Base-by-base conservation (phyloP, 352 stramenopile species). In the Globisporangium middletonii region DNA sequence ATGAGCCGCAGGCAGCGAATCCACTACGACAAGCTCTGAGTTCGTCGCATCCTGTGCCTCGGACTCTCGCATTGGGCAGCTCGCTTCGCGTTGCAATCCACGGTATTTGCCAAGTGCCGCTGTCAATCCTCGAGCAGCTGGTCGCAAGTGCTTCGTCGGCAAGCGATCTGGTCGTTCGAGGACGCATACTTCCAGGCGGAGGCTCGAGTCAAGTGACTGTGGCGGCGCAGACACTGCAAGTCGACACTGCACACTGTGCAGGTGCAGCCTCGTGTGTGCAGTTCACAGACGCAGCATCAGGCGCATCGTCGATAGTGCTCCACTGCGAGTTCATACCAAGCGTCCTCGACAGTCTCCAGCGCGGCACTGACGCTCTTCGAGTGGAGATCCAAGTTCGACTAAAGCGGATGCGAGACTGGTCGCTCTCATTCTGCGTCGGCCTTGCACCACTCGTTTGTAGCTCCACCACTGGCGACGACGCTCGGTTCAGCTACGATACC, bases 391-490 rank as follows among this genome's bases (percentile, higher is more conserved):
- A 64, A 27, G 42, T 64, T 13, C 52, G 51, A 19, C n/a, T 23
- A 4, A 59, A 52, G 35, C 51, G 59, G 28, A 60, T 18, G 46
- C 59, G 52, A 33, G 37, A 55, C 2, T 59, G 44, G 44, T 55
- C 48, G 4, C 46, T 60, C 11, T 54, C 59, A 13, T 45, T 59
- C 26, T 60, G 59, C 18, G 27, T 56, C 35, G 53, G 47, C 1
- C 28, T 64, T 3, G 46, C 37, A 11, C 35, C 28, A 2, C 35
- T 60, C 16, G 2, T 51, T 27, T 35, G 7, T 35, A 4, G 30
- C 30, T 9, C 3, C 30, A 35, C 30, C 30, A 35, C 3, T 8
- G 30, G 7, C 30, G 30, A 35, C 30, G 30, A 49, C 6, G 51
- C 23, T 0, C 5, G 23, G 0, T 26, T 23, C 23, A 23, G 1